A percentile compares a stretch with the other conserved stretches of the same genome.
Evolutionary conservation across 2,329 filamentous ascomycete genomes (phyloP).

Genomic region (Hypomyces rosellus): DNA sequence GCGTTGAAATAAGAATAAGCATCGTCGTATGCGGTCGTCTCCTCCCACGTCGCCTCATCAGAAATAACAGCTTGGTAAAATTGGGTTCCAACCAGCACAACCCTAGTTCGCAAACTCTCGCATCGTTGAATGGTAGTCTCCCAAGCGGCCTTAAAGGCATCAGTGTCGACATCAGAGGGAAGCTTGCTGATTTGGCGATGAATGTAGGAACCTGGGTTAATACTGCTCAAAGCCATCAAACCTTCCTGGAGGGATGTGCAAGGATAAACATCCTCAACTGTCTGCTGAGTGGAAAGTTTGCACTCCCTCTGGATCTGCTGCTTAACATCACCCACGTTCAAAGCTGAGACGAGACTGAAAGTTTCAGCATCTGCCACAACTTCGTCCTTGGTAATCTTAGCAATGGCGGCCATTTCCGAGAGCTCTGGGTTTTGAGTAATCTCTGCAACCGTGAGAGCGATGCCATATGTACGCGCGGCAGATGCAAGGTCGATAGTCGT

Average conservation of each 20-base stretch:
- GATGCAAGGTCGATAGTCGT: constrained; percentile 12
- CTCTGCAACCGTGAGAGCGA: constrained; percentile 10
- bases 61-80: constrained; percentile 2
- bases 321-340: background rate
- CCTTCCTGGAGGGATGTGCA: constrained; percentile 18
- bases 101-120: constrained; percentile 7
- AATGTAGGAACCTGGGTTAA: constrained; percentile 28
- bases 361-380: background rate
- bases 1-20: constrained; percentile 1
- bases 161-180: constrained; percentile 13
- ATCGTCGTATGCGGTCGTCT: background rate
- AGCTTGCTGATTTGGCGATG: constrained; percentile 19
- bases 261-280: constrained; percentile 16
- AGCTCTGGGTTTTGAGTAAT: constrained; percentile 12
- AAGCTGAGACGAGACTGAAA: constrained; percentile 4
- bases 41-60: background rate
- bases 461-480: constrained; percentile 5
- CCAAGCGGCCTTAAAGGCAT: constrained; percentile 23
- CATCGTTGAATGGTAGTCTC: constrained; percentile 10
- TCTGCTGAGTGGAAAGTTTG: background rate
- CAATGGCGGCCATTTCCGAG: constrained; percentile 1
- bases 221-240: constrained; percentile 23
- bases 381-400: background rate
- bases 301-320: background rate
- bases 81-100: constrained; percentile 2